Base-by-base conservation (phyloP, 148 eudicot genomes). In the Beta vulgaris region DNA sequence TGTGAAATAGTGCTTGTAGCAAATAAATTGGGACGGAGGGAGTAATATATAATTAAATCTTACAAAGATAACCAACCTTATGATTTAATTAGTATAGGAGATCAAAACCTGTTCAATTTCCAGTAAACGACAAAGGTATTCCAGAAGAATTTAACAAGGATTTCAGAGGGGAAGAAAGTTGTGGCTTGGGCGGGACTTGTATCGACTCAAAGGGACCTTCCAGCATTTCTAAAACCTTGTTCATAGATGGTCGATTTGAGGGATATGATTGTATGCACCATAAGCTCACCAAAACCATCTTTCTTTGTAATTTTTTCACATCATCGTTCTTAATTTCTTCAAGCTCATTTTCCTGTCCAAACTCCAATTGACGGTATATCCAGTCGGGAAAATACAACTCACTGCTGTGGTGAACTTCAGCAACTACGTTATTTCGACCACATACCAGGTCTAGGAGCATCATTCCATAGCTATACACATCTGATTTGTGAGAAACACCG, bases 231-330 rank as follows among this genome's bases (percentile, higher is more conserved):
- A 72, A 6, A 18, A 58, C 75, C 43, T 39, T 72, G 10, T 43
- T 40, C 66, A 72, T 72, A 0, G 75, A 21, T 7, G 66, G 66
- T 19, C 75, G 54, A 32, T 26, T 60, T 8, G 75, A 72, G 15
- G 67, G 66, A 59, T 72, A 72, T 48, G 51, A 39, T 40, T 72
- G 66, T 58, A 72, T 58, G n/a, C 75, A 72, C 75, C 75, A 72
- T 59, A 72, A 14, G 19, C 84, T 66, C 63, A 85, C 88, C 28
- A 85, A n/a, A 1, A 82, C 61, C 82, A 85, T 80, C 64, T 85
- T 82, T 77, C 61, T 79, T 44, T 26, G 76, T 19, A 62, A 11
- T 23, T 64, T 68, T 15, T 75, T 72, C 2, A 77, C 82, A 43
- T 80, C 74, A 25, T 63, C 66, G n/a, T 25, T 37, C 29, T 40